Evolutionary conservation across 2,329 filamentous ascomycete species (phyloP).

Genomic region (Triangularia verruculosa): DNA sequence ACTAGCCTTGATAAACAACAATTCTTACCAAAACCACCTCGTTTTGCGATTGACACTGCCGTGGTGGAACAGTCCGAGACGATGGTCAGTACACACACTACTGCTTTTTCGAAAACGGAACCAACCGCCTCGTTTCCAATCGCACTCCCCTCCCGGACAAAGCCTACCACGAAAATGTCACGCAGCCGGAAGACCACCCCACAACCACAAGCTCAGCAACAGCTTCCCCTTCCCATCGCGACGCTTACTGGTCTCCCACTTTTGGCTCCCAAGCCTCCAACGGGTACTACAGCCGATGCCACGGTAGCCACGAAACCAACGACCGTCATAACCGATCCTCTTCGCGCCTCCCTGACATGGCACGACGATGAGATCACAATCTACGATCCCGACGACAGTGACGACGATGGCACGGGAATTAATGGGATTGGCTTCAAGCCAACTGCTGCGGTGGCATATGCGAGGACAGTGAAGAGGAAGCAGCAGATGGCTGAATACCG

Average conservation of each 20-base stretch:
- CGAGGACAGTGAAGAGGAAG: conserved; percentile 53
- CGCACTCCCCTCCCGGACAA: not conserved
- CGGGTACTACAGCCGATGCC: not conserved
- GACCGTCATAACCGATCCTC: conserved; percentile 45
- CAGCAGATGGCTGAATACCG: conserved; percentile 62
- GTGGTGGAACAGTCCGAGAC: conserved; percentile 18
- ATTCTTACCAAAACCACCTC: not conserved
- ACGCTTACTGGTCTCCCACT: not conserved
- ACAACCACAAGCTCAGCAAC: not conserved
- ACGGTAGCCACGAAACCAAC: conserved; percentile 7
- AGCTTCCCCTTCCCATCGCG: not conserved
- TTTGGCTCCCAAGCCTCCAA: not conserved
- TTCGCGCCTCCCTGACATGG: conserved; percentile 62
- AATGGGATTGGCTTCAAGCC: conserved; percentile 67
- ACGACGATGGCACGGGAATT: conserved; percentile 65
- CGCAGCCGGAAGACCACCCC: conserved; percentile 9
- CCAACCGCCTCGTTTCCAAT: not conserved
- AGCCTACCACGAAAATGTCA: not conserved
- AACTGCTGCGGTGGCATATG: conserved; percentile 58
- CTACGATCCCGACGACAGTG: conserved; percentile 61
- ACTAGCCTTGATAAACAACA: not conserved
- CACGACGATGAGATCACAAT: conserved; percentile 66
- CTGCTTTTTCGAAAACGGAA: not conserved
- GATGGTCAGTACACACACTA: conserved; percentile 10
- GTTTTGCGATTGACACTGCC: conserved; percentile 21